Percentiles rank a stretch among this genome's conserved stretches.
phyloP scores from a whole-genome alignment of 1,139 yeast genomes.

The Diutina neorugosa region DNA sequence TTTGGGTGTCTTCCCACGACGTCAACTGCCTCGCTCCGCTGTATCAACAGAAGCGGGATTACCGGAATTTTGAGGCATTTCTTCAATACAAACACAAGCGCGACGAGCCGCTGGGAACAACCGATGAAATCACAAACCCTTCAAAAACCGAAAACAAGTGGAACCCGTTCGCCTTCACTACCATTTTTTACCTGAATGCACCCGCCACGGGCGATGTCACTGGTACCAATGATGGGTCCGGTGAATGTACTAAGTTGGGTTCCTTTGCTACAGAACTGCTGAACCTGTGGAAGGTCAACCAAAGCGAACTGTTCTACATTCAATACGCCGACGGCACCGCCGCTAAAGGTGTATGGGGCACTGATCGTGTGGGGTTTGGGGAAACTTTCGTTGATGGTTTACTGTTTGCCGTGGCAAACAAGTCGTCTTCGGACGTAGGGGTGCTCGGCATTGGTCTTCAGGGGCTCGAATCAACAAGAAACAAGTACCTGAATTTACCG shows the following conservation, averaged over 20 bases:
- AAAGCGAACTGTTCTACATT: conserved; percentile 32
- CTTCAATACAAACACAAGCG: background rate
- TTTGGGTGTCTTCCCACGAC: conserved; percentile 36
- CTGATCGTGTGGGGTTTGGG: conserved; percentile 35
- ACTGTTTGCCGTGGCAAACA: conserved; percentile 17
- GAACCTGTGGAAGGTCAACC: conserved; percentile 50
- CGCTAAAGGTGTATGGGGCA: conserved; percentile 58
- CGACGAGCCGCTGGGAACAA: background rate
- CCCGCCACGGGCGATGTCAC: background rate
- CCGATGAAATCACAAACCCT: background rate
- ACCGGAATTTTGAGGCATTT: background rate
- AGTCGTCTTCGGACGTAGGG: conserved; percentile 1
- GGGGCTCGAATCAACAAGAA: background rate
- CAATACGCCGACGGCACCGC: conserved; percentile 50
- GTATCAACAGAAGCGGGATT: background rate
- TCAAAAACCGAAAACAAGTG: background rate
- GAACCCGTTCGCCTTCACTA: background rate
- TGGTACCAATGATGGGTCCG: background rate
- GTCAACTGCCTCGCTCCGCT: background rate
- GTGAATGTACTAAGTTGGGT: background rate
- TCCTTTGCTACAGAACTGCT: conserved; percentile 54
- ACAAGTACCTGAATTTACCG: conserved; percentile 46
- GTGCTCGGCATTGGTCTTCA: conserved; percentile 4
- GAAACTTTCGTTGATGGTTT: conserved; percentile 28
- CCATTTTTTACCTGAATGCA: background rate